Evolutionary conservation across 2,329 filamentous ascomycete species (phyloP), one percentile per base, ranked within the genome.

Genomic region (Colletotrichum sp.): DNA sequence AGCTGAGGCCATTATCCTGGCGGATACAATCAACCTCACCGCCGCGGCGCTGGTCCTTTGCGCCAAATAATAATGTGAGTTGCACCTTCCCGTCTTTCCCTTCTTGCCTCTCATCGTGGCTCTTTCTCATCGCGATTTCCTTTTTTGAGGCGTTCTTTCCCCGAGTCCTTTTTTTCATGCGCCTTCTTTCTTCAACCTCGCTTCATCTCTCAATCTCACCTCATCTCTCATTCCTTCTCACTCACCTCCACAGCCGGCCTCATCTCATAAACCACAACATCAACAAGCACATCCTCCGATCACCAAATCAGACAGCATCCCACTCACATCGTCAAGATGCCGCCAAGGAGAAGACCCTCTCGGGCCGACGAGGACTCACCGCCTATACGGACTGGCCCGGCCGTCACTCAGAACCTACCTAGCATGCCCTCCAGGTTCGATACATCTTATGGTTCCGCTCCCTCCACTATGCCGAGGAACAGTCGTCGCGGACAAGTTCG

Each of bases 361-460:
- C 59, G 27, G 28, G 71, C 48, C 11, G 63, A 69, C 30, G 72
- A 66, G 30, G 73, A 69, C 7, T 44, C 36, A 9, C 61, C 36
- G 13, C 25, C 34, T 55, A 4, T 52, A 68, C 63, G 34, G 16
- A 63, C 68, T 39, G 75, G 78, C 27, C 76, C 78, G 59, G 79
- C 78, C 64, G 75, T 80, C 30, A 69, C 61, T 12, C 67, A 77
- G 16, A 72, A 78, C 22, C 75, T 80, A 16, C 79, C 79, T 27
- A 77, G 78, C 16, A 48, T 81, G 36, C 71, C 79, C 19, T 68
- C 79, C 8, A 74, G 79, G 19, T 70, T 78, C 32, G 77, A 76
- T 68, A 80, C 78, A 12, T 78, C 76, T 6, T 81, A 81, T 57
- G 80, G 80, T 48, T 79, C 79, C 13, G 72, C 79, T n/a, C 75